Percentiles rank a stretch among this genome's conserved stretches.
Conservation (phyloP, 257 asterid species). For the Plantago major region DNA sequence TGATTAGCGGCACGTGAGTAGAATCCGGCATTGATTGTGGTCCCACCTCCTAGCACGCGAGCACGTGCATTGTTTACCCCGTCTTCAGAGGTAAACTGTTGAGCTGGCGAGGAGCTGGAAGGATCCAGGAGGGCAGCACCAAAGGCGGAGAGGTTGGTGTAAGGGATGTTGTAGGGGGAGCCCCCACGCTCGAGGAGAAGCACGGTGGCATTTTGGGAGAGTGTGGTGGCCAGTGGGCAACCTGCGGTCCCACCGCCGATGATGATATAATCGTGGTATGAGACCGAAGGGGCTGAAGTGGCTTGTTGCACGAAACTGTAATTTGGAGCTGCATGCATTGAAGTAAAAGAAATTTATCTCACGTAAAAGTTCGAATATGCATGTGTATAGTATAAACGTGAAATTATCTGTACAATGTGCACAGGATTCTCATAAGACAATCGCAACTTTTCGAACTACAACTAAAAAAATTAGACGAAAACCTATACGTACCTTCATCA, state of each 20-base stretch:
- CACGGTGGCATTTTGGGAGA: constrained; percentile 53
- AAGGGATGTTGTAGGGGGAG: constrained; percentile 60
- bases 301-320: constrained; percentile 18
- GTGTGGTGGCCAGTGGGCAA: constrained; percentile 80
- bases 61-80: constrained; percentile 65
- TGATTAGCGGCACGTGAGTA: constrained; percentile 54
- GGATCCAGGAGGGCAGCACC: constrained; percentile 56
- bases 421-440: too few relatives aligned
- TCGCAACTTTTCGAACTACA: too few relatives aligned
- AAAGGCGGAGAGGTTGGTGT: constrained; percentile 46
- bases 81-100: constrained; percentile 70
- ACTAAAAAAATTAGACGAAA: too few relatives aligned
- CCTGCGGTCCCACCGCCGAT: constrained; percentile 89
- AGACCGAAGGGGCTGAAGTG: constrained; percentile 42
- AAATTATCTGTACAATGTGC: too few relatives aligned
- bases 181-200: constrained; percentile 80
- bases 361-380: too few relatives aligned
- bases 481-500: too few relatives aligned
- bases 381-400: too few relatives aligned
- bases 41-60: constrained; percentile 67
- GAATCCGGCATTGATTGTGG: constrained; percentile 69
- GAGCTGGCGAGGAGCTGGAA: constrained; percentile 62
- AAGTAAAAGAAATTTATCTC: too few relatives aligned
- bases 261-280: constrained; percentile 67
- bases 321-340: too few relatives aligned